A percentile compares a stretch with the other conserved stretches of the same genome.
Conservation (phyloP, 805 yeast species). For the Suhomyces canberraensis region DNA sequence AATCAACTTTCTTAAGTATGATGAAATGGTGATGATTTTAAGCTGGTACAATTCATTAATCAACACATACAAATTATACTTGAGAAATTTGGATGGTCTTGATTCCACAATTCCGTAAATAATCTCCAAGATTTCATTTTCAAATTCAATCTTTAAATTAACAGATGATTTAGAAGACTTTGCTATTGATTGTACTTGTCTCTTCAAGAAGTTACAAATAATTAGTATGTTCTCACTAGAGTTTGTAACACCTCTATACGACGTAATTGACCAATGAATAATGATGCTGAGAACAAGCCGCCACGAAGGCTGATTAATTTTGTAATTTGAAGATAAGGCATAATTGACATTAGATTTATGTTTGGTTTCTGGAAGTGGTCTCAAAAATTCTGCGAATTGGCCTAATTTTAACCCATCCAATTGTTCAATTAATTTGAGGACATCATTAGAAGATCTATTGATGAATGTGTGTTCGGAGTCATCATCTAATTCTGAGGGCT, state of each 20-base stretch:
- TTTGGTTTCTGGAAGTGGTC: no score
- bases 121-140: constrained; percentile 39
- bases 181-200: constrained; percentile 25
- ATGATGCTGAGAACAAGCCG: constrained; percentile 31
- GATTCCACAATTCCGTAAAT: constrained; percentile 31
- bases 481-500: neutral
- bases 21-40: constrained; percentile 53
- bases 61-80: constrained; percentile 39
- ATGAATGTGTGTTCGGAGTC: constrained; percentile 17
- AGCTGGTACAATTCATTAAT: constrained; percentile 50
- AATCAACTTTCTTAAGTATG: constrained; percentile 75
- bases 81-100: constrained; percentile 11
- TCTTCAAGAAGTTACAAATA: constrained; percentile 46
- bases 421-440: constrained; percentile 30
- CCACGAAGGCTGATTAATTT: constrained; percentile 19
- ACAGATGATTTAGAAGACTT: constrained; percentile 13
- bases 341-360: no score
- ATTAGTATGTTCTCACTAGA: constrained; percentile 31
- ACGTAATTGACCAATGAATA: constrained; percentile 40
- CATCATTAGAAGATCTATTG: constrained; percentile 25
- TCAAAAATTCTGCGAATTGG: constrained; percentile 27
- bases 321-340: constrained; percentile 1
- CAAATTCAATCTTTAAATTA: constrained; percentile 42
- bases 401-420: constrained; percentile 33
- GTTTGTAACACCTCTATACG: constrained; percentile 28